Percentiles rank a stretch among this genome's conserved stretches.
Evolutionary conservation across 2,329 filamentous ascomycete species (phyloP).

Genomic region (Mycocentrospora acerina): DNA sequence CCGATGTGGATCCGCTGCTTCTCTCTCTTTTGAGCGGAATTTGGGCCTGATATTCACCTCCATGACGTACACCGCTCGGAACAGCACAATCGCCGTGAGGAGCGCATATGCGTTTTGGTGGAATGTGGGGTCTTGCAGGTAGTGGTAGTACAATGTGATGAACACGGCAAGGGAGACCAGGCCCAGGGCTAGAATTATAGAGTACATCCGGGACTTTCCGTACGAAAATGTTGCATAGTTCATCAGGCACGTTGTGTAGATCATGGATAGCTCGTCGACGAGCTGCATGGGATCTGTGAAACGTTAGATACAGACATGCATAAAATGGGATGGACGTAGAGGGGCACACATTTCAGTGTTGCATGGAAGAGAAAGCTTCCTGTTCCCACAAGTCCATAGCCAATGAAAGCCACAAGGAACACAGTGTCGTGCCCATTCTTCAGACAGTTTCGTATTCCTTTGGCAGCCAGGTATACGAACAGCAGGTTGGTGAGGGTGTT

Average conservation of each 20-base stretch:
- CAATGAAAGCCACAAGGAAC: slow-evolving; percentile 67
- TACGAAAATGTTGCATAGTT: slow-evolving; percentile 75
- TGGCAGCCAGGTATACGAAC: slow-evolving; percentile 76
- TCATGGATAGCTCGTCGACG: slow-evolving; percentile 70
- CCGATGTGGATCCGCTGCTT: slow-evolving; percentile 25
- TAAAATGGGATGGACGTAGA: neutral
- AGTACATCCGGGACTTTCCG: slow-evolving; percentile 55
- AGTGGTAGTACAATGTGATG: slow-evolving; percentile 80
- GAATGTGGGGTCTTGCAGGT: slow-evolving; percentile 78
- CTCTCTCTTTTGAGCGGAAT: slow-evolving; percentile 47
- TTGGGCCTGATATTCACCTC: slow-evolving; percentile 64
- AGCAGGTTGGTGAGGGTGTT: slow-evolving; percentile 80
- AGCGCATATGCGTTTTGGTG: slow-evolving; percentile 78
- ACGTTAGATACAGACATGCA: slow-evolving; percentile 57
- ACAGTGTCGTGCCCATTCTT: slow-evolving; percentile 72
- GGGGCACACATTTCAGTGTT: slow-evolving; percentile 60
- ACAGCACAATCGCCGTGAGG: slow-evolving; percentile 68
- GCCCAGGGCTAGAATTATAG: slow-evolving; percentile 57
- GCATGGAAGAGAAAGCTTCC: slow-evolving; percentile 66
- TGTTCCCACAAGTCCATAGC: slow-evolving; percentile 62
- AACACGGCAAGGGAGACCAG: slow-evolving; percentile 58
- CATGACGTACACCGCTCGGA: slow-evolving; percentile 78
- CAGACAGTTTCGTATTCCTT: slow-evolving; percentile 73
- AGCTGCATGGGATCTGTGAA: slow-evolving; percentile 68
- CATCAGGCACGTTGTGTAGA: slow-evolving; percentile 70